Conservation (phyloP, 208 protist genomes). For the Crithidia fasciculata region DNA sequence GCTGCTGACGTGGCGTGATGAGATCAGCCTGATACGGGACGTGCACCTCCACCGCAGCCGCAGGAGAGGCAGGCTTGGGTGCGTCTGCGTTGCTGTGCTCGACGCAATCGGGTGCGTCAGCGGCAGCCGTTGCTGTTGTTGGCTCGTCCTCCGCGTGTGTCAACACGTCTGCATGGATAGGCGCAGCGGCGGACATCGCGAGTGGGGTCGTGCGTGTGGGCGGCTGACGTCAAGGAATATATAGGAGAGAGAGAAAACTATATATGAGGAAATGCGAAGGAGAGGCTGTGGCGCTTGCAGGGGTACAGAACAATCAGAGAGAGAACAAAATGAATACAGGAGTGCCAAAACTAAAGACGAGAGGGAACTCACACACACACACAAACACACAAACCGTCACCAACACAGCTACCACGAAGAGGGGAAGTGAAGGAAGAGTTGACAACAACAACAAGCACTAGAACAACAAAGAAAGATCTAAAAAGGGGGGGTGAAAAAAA, state of each 20-base stretch:
- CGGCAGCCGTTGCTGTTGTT: too few species aligned
- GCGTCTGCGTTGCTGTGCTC: not conserved
- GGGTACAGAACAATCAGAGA: not conserved
- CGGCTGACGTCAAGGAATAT: too few species aligned
- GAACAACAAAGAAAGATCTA: not conserved
- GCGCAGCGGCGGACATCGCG: not conserved
- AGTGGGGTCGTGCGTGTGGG: too few species aligned
- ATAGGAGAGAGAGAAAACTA: too few species aligned
- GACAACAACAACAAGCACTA: not conserved
- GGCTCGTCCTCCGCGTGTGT: not conserved
- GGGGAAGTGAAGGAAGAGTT: not conserved
- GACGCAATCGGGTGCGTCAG: not conserved
- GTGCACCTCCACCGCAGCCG: conserved; percentile 12
- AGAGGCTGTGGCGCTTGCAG: not conserved
- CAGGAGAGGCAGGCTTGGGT: not conserved
- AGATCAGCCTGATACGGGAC: conserved; percentile 20
- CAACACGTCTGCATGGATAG: not conserved
- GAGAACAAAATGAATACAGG: not conserved
- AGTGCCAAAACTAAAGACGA: not conserved
- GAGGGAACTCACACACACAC: not conserved
- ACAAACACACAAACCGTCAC: not conserved
- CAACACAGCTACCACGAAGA: too few species aligned
- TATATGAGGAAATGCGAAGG: too few species aligned
- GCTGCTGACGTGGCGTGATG: conserved; percentile 1
- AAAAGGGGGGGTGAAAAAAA: not conserved